Evolutionary conservation across 2,329 filamentous ascomycete species (phyloP), one percentile per base, ranked within the genome.

Genomic region (Paecilomyces niveus): DNA sequence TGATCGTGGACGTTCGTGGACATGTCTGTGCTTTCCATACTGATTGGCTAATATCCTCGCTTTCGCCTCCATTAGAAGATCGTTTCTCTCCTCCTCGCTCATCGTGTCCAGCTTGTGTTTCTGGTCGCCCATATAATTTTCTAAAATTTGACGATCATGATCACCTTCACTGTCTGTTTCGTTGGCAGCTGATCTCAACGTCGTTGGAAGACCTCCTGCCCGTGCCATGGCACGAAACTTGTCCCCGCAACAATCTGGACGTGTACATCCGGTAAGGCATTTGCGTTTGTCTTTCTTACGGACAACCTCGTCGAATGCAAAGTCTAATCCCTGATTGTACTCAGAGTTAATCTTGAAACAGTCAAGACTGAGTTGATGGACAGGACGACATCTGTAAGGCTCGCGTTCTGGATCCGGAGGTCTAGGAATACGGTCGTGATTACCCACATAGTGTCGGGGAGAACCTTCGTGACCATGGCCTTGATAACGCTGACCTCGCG

Each of bases 281-380:
- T 86, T 84, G 35, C 90, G 86, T 49, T 88, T 84, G 9, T 85
- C 82, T 62, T 82, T 87, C 57, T 83, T 84, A 56, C 92, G 86
- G 13, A 95, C 83, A 0, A 92, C 87, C 59, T 93, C 88, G 1
- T 82, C 78, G 69, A 85, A 96, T 10, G 90, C 90, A 72, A 85
- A 90, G 57, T 86, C 82, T 51, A 85, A 78, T 1, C 89, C 89
- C 50, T 88, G 81, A 62, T 92, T 93, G 64, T 80, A 82, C 3
- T 78, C 76, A 0, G 90, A 87, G 63, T 96, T 96, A 65, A 94
- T 79, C 70, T 88, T 93, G 78, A 96, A 97, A 72, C 96, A 88
- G 11, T 85, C 83, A 0, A 88, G 76, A 13, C 76, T 76, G 11
- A 96, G 80, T 33, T 81, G 76, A 0, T 79, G 74, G 2, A 85